Evolutionary conservation across 768 basidiomycete genomes (phyloP).

Genomic region (Tricholoma saponaceum): DNA sequence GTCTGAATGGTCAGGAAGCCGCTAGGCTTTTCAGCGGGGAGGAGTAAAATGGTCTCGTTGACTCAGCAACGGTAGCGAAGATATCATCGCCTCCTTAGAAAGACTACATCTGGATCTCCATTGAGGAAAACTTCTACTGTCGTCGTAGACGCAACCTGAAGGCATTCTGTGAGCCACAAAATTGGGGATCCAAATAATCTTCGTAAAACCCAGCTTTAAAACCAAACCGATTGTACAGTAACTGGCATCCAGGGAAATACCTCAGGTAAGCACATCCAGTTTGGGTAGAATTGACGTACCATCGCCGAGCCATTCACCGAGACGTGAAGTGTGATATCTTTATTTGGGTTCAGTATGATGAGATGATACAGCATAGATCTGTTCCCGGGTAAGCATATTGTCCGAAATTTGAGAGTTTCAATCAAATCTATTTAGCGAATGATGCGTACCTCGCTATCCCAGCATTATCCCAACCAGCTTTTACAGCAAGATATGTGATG

Average conservation of each 20-base stretch:
- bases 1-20: background rate
- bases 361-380: conserved; percentile 80
- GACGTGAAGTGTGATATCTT: conserved; percentile 80
- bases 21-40: background rate
- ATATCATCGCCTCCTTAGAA: background rate
- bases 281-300: conserved; percentile 37
- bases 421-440: conserved; percentile 7
- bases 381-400: background rate
- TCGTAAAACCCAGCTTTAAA: conserved; percentile 88
- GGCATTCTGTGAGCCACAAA: conserved; percentile 75
- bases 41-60: background rate
- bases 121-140: conserved; percentile 16
- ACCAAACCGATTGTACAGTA: conserved; percentile 82
- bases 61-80: background rate
- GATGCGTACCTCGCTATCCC: conserved; percentile 65
- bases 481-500: conserved; percentile 78
- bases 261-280: background rate
- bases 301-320: conserved; percentile 79
- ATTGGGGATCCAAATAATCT: conserved; percentile 66
- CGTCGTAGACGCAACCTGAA: conserved; percentile 72
- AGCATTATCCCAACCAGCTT: conserved; percentile 75
- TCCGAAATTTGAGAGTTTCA: background rate
- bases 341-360: conserved; percentile 63
- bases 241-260: conserved; percentile 31
- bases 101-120: background rate